These are phyloP conservation scores for Pelargonium fulgidum DNA, from an alignment of 441 rosid species.

Conservation along the genomic window DNA sequence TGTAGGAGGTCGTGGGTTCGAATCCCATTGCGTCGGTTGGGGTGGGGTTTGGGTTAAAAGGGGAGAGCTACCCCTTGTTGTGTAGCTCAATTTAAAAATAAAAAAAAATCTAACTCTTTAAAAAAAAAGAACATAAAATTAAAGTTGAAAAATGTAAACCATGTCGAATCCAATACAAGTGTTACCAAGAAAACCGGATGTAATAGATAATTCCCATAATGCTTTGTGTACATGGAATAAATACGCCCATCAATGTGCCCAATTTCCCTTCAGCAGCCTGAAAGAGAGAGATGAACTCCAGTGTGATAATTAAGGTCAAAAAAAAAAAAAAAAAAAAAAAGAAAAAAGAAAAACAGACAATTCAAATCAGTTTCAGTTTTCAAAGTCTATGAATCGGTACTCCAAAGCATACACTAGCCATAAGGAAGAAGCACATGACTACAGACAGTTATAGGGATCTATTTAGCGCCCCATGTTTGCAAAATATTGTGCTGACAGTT, in stretches of 20 bases:
- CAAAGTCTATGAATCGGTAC: constrained; percentile 10
- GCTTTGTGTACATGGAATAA: constrained; percentile 94
- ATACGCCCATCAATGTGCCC: constrained; percentile 99
- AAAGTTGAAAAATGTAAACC: too few relatives aligned
- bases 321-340: too few relatives aligned
- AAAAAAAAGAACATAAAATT: too few relatives aligned
- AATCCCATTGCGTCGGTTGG: too few relatives aligned
- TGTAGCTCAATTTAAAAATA: too few relatives aligned
- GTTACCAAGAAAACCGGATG: constrained; percentile 95
- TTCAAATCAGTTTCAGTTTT: not conserved
- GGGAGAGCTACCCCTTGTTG: too few relatives aligned
- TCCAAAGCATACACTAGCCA: not conserved
- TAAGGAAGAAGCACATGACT: not conserved
- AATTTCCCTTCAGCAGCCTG: constrained; percentile 64
- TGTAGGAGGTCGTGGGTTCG: too few relatives aligned
- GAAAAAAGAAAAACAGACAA: not conserved
- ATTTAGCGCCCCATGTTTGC: not conserved
- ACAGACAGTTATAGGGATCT: not conserved
- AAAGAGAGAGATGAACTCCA: constrained; percentile 24
- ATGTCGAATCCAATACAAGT: too few relatives aligned
- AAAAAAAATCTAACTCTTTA: too few relatives aligned
- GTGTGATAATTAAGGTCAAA: constrained; percentile 5
- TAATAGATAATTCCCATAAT: constrained; percentile 97
- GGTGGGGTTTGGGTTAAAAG: too few relatives aligned
- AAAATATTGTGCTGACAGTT: not conserved